Evolutionary conservation across 805 yeast genomes (phyloP).

Genomic region (Nakazawaea peltata): DNA sequence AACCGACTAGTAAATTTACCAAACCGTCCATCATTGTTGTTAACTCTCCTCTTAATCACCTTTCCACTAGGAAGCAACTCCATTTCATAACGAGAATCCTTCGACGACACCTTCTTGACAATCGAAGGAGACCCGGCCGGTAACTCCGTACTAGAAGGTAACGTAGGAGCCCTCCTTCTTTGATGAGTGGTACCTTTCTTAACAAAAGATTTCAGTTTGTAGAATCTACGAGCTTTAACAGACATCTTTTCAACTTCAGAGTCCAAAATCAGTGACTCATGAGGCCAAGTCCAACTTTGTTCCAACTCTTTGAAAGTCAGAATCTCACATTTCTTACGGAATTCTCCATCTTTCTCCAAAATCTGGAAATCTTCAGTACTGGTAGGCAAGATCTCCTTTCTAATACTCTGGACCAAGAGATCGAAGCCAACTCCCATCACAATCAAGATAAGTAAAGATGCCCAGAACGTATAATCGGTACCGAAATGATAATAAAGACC

Average conservation of each 20-base stretch:
- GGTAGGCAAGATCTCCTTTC: slow-evolving; percentile 49
- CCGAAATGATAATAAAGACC: slow-evolving; percentile 75
- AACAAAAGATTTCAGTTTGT: slow-evolving; percentile 21
- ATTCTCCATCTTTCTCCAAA: slow-evolving; percentile 59
- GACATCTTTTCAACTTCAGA: slow-evolving; percentile 16
- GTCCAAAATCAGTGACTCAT: slow-evolving; percentile 22
- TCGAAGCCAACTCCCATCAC: slow-evolving; percentile 62
- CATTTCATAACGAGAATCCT: slow-evolving; percentile 30
- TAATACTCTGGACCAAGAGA: slow-evolving; percentile 48
- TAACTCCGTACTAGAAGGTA: slow-evolving; percentile 36
- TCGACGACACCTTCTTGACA: slow-evolving; percentile 22
- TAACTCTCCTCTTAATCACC: slow-evolving; percentile 33
- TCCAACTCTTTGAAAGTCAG: slow-evolving; percentile 65
- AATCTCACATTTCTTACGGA: slow-evolving; percentile 64
- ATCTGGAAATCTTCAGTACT: slow-evolving; percentile 77
- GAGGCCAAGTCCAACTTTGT: slow-evolving; percentile 69
- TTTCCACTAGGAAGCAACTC: slow-evolving; percentile 75
- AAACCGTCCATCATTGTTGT: slow-evolving; percentile 14
- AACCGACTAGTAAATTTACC: slow-evolving; percentile 11
- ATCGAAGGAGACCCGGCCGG: slow-evolving; percentile 39
- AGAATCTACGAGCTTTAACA: slow-evolving; percentile 11
- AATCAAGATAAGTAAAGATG: slow-evolving; percentile 48
- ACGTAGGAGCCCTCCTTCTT: slow-evolving; percentile 42
- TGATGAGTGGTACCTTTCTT: slow-evolving; percentile 31
- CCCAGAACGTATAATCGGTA: slow-evolving; percentile 81